Evolutionary conservation across 2,329 filamentous ascomycete species (phyloP).

Genomic region (Phaeophleospora eucalypticola): DNA sequence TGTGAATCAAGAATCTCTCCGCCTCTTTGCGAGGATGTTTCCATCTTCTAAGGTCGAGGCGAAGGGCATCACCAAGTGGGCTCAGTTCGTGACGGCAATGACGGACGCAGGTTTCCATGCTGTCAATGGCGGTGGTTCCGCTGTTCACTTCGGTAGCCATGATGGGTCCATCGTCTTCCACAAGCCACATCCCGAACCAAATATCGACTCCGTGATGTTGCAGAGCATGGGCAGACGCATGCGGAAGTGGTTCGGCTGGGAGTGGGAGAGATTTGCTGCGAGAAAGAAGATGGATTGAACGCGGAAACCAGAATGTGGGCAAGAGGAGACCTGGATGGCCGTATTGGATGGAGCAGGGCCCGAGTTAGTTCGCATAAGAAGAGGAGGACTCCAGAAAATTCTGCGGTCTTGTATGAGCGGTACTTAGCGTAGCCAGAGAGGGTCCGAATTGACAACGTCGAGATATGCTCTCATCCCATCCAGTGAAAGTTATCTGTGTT

Average conservation of each 20-base stretch:
- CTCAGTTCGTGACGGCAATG: constrained; percentile 11
- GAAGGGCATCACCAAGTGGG: constrained; percentile 10
- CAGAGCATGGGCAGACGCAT: constrained; percentile 28
- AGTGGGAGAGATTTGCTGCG: constrained; percentile 18
- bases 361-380: no score
- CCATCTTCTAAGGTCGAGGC: background rate
- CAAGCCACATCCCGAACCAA: constrained; percentile 28
- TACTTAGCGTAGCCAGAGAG: no score
- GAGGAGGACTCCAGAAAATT: no score
- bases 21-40: constrained; percentile 6
- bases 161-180: constrained; percentile 24
- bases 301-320: no score
- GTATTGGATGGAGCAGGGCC: no score
- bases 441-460: no score
- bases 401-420: no score
- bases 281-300: constrained; percentile 6
- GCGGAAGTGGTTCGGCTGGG: constrained; percentile 32
- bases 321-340: no score
- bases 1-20: constrained; percentile 6
- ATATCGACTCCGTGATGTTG: constrained; percentile 28
- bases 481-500: no score
- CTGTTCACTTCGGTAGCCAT: constrained; percentile 5
- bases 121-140: constrained; percentile 7
- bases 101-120: constrained; percentile 12
- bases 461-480: no score